phyloP scores from a whole-genome alignment of 352 stramenopile species.

The Lagenidium giganteum region DNA sequence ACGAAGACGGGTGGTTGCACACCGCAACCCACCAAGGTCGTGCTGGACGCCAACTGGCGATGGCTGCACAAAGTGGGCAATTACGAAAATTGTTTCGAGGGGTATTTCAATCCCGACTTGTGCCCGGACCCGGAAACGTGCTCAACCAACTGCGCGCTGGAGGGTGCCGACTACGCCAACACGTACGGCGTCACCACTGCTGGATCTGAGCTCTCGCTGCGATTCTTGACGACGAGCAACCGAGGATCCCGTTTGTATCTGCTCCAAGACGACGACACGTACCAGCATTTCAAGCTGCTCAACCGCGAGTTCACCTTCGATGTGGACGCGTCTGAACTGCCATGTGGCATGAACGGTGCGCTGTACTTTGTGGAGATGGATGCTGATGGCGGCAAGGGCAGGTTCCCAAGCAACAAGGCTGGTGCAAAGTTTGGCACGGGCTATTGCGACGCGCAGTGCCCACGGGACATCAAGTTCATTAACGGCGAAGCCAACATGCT shows the following conservation, averaged over 20 bases:
- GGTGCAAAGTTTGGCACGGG: slow-evolving; percentile 62
- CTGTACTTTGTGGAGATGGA: slow-evolving; percentile 80
- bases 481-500: slow-evolving; percentile 67
- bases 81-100: slow-evolving; percentile 66
- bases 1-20: slow-evolving; percentile 32
- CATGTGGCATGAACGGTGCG: slow-evolving; percentile 66
- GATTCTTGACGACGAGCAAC: slow-evolving; percentile 53
- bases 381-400: slow-evolving; percentile 33
- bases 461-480: slow-evolving; percentile 76
- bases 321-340: slow-evolving; percentile 58
- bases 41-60: slow-evolving; percentile 73
- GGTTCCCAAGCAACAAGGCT: slow-evolving; percentile 31
- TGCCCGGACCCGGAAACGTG: slow-evolving; percentile 44
- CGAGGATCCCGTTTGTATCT: slow-evolving; percentile 65
- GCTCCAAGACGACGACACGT: slow-evolving; percentile 29
- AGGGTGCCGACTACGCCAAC: slow-evolving; percentile 54
- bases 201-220: slow-evolving; percentile 34
- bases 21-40: slow-evolving; percentile 40
- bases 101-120: slow-evolving; percentile 35
- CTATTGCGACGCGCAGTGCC: slow-evolving; percentile 74
- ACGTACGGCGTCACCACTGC: slow-evolving; percentile 62
- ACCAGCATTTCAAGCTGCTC: slow-evolving; percentile 62
- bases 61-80: slow-evolving; percentile 58
- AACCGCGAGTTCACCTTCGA: slow-evolving; percentile 72
- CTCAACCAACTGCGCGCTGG: slow-evolving; percentile 50